Base-by-base conservation (phyloP, 2,329 filamentous ascomycete genomes). In the Graphiopsis chlorocephala region DNA sequence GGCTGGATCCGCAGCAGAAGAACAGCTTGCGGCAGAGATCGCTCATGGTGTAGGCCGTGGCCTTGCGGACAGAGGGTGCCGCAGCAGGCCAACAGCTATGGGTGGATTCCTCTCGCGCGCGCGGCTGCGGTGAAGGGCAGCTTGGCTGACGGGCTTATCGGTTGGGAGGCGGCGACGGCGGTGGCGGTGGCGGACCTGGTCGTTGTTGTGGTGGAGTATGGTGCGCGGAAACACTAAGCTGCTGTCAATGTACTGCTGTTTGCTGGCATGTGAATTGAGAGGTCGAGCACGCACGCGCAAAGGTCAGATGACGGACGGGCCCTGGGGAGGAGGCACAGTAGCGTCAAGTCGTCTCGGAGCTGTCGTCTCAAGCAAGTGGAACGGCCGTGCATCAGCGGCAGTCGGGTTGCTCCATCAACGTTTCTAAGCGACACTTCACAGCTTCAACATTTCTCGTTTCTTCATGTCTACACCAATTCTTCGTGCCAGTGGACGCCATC, bases 1-100 rank as follows among this genome's bases (percentile, higher is more conserved):
- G 80, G 69, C 75, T 55, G 50, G 52, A 25, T 26, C 65, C 71
- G 68, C 74, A 76, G 65, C 74, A 76, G 60, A 65, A 71, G 69
- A 75, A 76, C 64, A 76, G 64, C 64, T 65, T 68, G 59, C 71
- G 68, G 68, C 72, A 76, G 50, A 75, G 62, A 64, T 73, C 70
- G 64, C 70, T 72, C 70, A 75, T 73, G 42, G 67, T 62, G 60
- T 55, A 55, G 60, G 60, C 60, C 60, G 45, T 68, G 62, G 45
- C 57, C 65, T 60, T 66, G 67, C 66, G 64, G 45, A 66, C 66
- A 67, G 65, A 61, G 48, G 64, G 63, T 61, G 64, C 66, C 68
- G 58, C 52, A 60, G 63, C 55, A 56, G 57, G 52, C 63, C 63
- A 58, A 63, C 63, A 63, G 31, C 53, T 62, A 35, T 50, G 53